phyloP scores from a whole-genome alignment of 2,329 filamentous ascomycete species.

The Alternaria incomplexa region DNA sequence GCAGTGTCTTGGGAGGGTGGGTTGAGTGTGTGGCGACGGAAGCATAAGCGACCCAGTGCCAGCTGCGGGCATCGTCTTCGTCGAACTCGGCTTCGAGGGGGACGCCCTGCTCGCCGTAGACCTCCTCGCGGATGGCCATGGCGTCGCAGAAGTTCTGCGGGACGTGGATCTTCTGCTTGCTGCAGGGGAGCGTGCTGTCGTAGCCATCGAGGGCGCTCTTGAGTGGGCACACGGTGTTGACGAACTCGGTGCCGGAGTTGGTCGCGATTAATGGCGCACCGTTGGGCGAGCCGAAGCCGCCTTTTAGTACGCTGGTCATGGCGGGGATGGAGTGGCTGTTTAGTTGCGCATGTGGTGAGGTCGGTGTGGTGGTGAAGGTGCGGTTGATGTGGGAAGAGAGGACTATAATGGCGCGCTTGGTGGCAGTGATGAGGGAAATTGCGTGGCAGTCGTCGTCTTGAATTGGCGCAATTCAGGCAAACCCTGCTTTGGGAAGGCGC shows the following conservation, averaged over 20 bases:
- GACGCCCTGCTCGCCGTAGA: constrained; percentile 65
- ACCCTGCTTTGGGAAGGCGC: constrained; percentile 6
- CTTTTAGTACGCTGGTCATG: constrained; percentile 27
- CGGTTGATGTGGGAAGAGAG: background rate
- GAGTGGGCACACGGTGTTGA: constrained; percentile 47
- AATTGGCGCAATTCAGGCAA: constrained; percentile 5
- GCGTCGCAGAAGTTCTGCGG: constrained; percentile 59
- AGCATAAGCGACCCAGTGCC: constrained; percentile 88
- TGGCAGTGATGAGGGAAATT: background rate
- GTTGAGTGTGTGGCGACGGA: constrained; percentile 58
- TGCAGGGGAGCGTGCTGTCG: constrained; percentile 42
- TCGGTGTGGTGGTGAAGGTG: background rate
- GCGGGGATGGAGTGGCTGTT: background rate
- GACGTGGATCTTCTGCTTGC: constrained; percentile 44
- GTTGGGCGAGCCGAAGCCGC: constrained; percentile 26
- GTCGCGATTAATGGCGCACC: constrained; percentile 17
- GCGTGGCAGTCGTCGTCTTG: constrained; percentile 7
- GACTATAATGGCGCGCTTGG: background rate
- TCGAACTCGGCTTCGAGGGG: constrained; percentile 76
- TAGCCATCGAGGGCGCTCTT: constrained; percentile 44
- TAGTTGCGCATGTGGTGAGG: background rate
- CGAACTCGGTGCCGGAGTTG: constrained; percentile 48
- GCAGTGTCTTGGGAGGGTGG: constrained; percentile 36
- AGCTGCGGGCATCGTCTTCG: constrained; percentile 76
- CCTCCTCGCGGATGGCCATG: constrained; percentile 62